Conservation (phyloP, 257 asterid genomes). For the Lithospermum erythrorhizon region DNA sequence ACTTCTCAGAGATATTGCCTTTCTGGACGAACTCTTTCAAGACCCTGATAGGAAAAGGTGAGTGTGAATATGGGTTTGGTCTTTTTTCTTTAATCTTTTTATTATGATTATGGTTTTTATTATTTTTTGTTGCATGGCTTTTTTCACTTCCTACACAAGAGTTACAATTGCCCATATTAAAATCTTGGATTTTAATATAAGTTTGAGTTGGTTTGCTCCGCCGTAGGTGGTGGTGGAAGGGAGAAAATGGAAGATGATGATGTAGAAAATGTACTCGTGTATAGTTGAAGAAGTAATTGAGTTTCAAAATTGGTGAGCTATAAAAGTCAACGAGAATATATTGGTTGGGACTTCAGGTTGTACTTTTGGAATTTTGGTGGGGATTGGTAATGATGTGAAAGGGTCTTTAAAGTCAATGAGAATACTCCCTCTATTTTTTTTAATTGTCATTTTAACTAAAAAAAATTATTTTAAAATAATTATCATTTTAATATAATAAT, state of each 20-base stretch:
- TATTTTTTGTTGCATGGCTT: neutral
- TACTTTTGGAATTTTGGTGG: too few species aligned
- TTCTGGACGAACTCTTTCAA: neutral
- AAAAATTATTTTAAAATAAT: too few species aligned
- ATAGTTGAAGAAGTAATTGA: neutral
- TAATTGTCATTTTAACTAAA: too few species aligned
- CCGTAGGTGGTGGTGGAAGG: neutral
- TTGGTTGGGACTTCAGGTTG: too few species aligned
- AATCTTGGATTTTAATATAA: neutral
- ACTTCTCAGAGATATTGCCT: conserved; percentile 4
- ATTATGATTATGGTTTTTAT: neutral
- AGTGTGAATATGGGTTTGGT: conserved; percentile 6
- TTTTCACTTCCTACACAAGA: neutral
- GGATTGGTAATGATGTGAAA: too few species aligned
- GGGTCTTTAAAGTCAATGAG: too few species aligned
- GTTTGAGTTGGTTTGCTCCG: neutral
- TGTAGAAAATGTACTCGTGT: neutral
- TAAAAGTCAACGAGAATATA: too few species aligned
- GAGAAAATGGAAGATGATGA: neutral
- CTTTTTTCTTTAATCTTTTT: neutral
- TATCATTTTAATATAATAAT: too few species aligned
- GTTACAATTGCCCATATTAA: neutral
- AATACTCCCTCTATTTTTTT: too few species aligned
- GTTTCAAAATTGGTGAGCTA: neutral
- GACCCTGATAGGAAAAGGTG: neutral